Percentiles rank a stretch among this genome's conserved stretches.
Evolutionary conservation across 2,329 filamentous ascomycete species (phyloP).

Genomic region (Hymenoscyphus linearis): DNA sequence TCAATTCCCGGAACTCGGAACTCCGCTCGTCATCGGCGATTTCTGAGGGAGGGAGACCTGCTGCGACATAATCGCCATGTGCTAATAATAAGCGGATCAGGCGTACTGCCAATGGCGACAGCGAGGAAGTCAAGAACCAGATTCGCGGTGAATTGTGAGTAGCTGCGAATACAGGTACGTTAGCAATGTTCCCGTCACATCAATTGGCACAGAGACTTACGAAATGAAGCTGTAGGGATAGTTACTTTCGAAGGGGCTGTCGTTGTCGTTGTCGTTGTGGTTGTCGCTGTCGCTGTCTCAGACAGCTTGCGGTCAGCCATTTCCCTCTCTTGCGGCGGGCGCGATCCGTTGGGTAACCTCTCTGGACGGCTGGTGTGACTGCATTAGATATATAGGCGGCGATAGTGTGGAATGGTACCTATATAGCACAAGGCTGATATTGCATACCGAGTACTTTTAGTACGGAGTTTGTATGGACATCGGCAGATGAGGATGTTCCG

Average conservation of each 20-base stretch:
- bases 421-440: constrained; percentile 5
- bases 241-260: constrained; percentile 33
- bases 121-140: constrained; percentile 86
- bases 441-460: no score
- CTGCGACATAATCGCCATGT: constrained; percentile 89
- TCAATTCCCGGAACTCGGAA: constrained; percentile 73
- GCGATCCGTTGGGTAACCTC: neutral
- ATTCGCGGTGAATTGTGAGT: constrained; percentile 73
- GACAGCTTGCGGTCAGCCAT: constrained; percentile 44
- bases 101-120: constrained; percentile 79
- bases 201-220: constrained; percentile 15
- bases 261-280: constrained; percentile 34
- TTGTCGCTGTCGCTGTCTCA: constrained; percentile 37
- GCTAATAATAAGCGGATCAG: constrained; percentile 74
- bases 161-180: constrained; percentile 29
- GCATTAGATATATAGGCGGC: neutral
- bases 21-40: constrained; percentile 72
- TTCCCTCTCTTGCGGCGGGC: constrained; percentile 10
- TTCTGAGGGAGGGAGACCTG: constrained; percentile 73
- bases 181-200: constrained; percentile 4
- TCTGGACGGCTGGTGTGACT: neutral
- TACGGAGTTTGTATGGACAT: no score
- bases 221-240: constrained; percentile 28
- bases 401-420: no score
- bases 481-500: neutral